Percentiles rank a stretch among this genome's conserved stretches.
These are phyloP conservation scores for Immersiporthe knoxdaviesiana DNA, from an alignment of 2,329 filamentous ascomycete genomes.

Conservation along the genomic window DNA sequence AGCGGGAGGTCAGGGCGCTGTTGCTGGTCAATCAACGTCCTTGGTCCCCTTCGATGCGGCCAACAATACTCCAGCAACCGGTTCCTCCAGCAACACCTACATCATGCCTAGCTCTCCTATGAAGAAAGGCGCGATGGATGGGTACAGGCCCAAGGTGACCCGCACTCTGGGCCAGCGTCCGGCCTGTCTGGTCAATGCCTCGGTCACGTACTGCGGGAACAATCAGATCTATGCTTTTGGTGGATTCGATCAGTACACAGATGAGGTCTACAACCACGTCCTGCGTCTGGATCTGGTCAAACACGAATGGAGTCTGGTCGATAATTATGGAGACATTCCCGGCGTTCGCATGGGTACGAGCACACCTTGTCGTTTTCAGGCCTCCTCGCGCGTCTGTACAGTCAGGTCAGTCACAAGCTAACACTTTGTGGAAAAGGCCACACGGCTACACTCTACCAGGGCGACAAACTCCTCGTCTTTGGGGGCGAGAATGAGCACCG, in stretches of 20 bases:
- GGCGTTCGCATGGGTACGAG: constrained; percentile 89
- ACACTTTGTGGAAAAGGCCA: constrained; percentile 65
- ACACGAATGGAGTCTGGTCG: constrained; percentile 92
- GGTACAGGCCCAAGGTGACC: constrained; percentile 82
- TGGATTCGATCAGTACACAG: constrained; percentile 97
- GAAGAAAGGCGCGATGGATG: constrained; percentile 69
- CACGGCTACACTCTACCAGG: constrained; percentile 91
- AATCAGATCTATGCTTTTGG: constrained; percentile 98
- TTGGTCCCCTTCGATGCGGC: constrained; percentile 33
- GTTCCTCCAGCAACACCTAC: constrained; percentile 74
- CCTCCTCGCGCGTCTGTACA: not conserved
- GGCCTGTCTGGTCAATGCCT: constrained; percentile 95
- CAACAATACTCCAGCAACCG: constrained; percentile 48
- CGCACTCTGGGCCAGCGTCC: constrained; percentile 80
- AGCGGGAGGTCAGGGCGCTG: constrained; percentile 32
- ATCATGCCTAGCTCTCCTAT: constrained; percentile 87
- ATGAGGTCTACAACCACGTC: constrained; percentile 99
- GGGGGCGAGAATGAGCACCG: constrained; percentile 98
- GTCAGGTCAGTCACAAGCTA: constrained; percentile 24
- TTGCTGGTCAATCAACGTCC: constrained; percentile 38
- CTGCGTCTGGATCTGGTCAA: constrained; percentile 83
- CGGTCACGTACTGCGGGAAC: constrained; percentile 97
- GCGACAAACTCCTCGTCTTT: constrained; percentile 94
- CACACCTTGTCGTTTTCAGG: not conserved
- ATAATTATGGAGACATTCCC: constrained; percentile 98